Conservation (phyloP, 2,329 filamentous ascomycete genomes). For the Ophiostoma perfectum region DNA sequence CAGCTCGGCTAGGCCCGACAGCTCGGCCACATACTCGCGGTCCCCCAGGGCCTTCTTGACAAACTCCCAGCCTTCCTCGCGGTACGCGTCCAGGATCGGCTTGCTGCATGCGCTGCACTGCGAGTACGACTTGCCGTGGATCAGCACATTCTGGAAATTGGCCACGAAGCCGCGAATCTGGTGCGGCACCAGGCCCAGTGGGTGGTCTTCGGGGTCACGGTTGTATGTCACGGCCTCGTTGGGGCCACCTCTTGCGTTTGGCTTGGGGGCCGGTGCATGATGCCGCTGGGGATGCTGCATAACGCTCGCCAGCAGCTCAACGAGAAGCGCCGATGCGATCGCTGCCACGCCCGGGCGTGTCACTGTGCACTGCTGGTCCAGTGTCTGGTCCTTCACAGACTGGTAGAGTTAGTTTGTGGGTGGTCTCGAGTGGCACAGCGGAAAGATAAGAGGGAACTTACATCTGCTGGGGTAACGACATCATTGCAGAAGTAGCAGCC, state of each 20-base stretch:
- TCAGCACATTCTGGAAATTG: slow-evolving; percentile 66
- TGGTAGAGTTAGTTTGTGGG: slow-evolving; percentile 34
- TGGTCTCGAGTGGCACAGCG: not conserved
- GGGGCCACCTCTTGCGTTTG: slow-evolving; percentile 33
- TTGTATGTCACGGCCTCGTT: slow-evolving; percentile 42
- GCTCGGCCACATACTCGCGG: slow-evolving; percentile 70
- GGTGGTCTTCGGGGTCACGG: slow-evolving; percentile 52
- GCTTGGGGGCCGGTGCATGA: slow-evolving; percentile 52
- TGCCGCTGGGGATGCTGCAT: slow-evolving; percentile 77
- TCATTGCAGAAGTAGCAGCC: slow-evolving; percentile 99
- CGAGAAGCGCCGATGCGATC: slow-evolving; percentile 83
- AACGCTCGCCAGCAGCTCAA: slow-evolving; percentile 82
- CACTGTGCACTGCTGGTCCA: slow-evolving; percentile 97
- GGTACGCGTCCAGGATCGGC: slow-evolving; percentile 63
- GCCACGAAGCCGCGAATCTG: slow-evolving; percentile 73
- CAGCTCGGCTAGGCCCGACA: slow-evolving; percentile 70
- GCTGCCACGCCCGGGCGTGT: slow-evolving; percentile 88
- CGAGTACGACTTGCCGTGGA: slow-evolving; percentile 70
- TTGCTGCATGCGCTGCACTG: slow-evolving; percentile 76
- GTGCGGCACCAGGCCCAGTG: slow-evolving; percentile 68
- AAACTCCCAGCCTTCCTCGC: slow-evolving; percentile 66
- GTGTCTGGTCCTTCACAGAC: slow-evolving; percentile 89
- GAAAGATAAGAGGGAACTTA: slow-evolving; percentile 44
- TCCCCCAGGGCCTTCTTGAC: slow-evolving; percentile 68
- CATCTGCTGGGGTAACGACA: slow-evolving; percentile 88